phyloP scores from a whole-genome alignment of 2,329 filamentous ascomycete genomes.

The Teratosphaeria zuluensis region DNA sequence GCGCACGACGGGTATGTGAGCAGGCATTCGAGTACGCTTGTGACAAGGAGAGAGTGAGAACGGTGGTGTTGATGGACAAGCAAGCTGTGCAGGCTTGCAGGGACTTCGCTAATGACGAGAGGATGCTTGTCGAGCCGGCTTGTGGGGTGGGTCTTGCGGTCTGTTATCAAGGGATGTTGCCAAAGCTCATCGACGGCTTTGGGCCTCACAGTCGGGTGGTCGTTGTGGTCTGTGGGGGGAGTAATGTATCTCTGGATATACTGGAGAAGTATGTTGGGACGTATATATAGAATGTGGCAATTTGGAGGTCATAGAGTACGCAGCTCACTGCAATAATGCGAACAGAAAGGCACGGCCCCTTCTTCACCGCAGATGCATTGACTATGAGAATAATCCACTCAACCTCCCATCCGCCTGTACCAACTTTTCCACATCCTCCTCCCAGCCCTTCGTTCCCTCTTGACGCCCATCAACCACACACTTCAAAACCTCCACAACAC shows the following conservation, averaged over 20 bases:
- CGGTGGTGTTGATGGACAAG: slow-evolving; percentile 58
- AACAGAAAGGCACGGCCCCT: neutral
- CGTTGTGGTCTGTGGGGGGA: slow-evolving; percentile 64
- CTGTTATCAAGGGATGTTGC: slow-evolving; percentile 56
- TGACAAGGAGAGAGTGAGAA: slow-evolving; percentile 32
- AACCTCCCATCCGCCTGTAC: neutral
- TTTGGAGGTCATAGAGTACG: too few species aligned
- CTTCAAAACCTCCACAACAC: slow-evolving; percentile 39
- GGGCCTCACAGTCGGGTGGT: slow-evolving; percentile 64
- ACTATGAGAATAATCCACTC: neutral
- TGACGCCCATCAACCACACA: slow-evolving; percentile 4
- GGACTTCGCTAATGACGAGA: slow-evolving; percentile 70
- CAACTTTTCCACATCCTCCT: neutral
- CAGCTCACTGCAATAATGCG: neutral
- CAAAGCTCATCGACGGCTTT: slow-evolving; percentile 50
- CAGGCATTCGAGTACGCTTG: slow-evolving; percentile 57
- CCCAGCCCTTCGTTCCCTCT: neutral
- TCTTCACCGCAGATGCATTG: neutral
- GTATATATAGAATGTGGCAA: slow-evolving; percentile 15
- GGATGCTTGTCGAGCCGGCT: slow-evolving; percentile 70
- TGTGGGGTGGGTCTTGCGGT: slow-evolving; percentile 73
- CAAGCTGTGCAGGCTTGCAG: slow-evolving; percentile 72
- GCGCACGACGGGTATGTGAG: slow-evolving; percentile 60
- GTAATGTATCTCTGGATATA: slow-evolving; percentile 42
- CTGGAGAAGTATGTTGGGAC: slow-evolving; percentile 39